A percentile compares a stretch with the other conserved stretches of the same genome.
These are phyloP conservation scores for Elaeagnus macrophylla DNA, from an alignment of 306 rosid genomes.

Conservation along the genomic window DNA sequence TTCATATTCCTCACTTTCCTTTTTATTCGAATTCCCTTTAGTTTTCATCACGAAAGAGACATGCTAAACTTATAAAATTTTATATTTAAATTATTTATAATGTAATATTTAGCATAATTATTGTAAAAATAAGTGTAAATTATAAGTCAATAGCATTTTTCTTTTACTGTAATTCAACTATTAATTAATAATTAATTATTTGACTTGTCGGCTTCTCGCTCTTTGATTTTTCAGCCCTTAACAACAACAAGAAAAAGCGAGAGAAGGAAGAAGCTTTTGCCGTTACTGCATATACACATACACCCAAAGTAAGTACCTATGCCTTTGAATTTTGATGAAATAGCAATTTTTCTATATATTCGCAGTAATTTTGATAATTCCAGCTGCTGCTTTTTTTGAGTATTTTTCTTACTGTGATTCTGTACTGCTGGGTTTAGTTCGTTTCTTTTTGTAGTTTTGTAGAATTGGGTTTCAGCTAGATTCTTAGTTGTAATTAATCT, in stretches of 20 bases:
- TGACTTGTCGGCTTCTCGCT: not conserved
- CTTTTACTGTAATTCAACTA: too few relatives aligned
- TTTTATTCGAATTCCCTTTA: too few relatives aligned
- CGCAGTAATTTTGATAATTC: not conserved
- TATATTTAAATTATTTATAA: too few relatives aligned
- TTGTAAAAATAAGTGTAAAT: too few relatives aligned
- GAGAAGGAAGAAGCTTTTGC: not conserved
- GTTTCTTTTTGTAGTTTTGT: too few relatives aligned
- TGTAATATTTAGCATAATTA: too few relatives aligned
- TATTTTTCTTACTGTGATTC: not conserved
- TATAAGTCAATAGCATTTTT: too few relatives aligned
- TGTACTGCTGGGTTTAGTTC: too few relatives aligned
- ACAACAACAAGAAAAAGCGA: not conserved
- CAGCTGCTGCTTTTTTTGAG: not conserved
- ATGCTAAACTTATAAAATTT: too few relatives aligned
- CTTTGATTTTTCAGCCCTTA: constrained; percentile 8
- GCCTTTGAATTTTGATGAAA: not conserved
- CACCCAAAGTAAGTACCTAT: not conserved
- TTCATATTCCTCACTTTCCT: not conserved
- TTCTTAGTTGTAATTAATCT: too few relatives aligned
- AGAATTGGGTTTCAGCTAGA: too few relatives aligned
- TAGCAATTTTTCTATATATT: not conserved
- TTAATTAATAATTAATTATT: not conserved
- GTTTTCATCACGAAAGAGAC: too few relatives aligned
- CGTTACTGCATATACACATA: not conserved